Evolutionary conservation across 2,329 filamentous ascomycete genomes (phyloP).

Genomic region (Blastomyces gilchristii): DNA sequence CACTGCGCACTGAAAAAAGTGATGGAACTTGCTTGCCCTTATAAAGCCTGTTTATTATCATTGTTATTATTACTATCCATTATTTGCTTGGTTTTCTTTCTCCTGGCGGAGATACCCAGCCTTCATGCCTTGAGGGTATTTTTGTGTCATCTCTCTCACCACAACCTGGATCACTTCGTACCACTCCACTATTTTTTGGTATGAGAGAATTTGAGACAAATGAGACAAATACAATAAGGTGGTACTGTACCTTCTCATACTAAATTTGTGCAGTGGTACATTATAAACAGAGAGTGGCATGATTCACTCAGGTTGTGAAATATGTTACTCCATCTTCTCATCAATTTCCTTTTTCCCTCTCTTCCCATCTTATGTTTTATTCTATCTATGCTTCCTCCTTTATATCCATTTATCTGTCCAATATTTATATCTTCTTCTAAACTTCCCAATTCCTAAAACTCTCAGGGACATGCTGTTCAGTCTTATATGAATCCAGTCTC

Average conservation of each 20-base stretch:
- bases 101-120: neutral
- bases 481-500: too few species aligned
- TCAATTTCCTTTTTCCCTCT: neutral
- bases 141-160: neutral
- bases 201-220: too few species aligned
- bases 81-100: neutral
- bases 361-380: neutral
- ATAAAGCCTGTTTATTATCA: neutral
- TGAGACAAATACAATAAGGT: too few species aligned
- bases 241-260: too few species aligned
- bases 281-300: too few species aligned
- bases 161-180: neutral
- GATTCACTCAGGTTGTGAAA: too few species aligned
- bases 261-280: too few species aligned
- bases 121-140: neutral
- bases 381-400: neutral
- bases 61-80: neutral
- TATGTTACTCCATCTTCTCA: neutral
- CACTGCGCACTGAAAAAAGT: neutral
- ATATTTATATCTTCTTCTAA: too few species aligned
- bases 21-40: neutral
- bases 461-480: neutral
- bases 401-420: neutral
- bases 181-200: too few species aligned
- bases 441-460: neutral